These are phyloP conservation scores for Phytopythium aichiense DNA, from an alignment of 352 stramenopile species.

Conservation along the genomic window DNA sequence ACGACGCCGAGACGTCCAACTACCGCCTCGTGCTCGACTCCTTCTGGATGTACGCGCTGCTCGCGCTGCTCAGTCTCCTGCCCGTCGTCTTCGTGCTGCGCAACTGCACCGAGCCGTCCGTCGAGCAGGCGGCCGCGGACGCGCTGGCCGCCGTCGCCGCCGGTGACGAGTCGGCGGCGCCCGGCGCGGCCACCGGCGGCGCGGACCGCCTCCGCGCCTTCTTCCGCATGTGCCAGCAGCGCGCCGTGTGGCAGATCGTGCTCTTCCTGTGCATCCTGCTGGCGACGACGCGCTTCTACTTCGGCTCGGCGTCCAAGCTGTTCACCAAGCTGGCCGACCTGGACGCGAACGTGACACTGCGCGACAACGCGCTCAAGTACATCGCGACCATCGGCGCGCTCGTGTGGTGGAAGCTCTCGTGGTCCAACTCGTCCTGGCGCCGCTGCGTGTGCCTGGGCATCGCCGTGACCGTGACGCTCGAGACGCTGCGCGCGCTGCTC, in stretches of 20 bases:
- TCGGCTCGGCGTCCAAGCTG: constrained; percentile 36
- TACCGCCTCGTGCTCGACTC: constrained; percentile 48
- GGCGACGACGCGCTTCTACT: constrained; percentile 51
- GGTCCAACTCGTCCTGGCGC: constrained; percentile 40
- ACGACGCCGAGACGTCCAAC: constrained; percentile 34
- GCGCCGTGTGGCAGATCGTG: constrained; percentile 73
- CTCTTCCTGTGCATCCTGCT: constrained; percentile 62
- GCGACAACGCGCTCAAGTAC: constrained; percentile 50
- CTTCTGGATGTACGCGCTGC: constrained; percentile 41
- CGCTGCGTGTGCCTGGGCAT: constrained; percentile 35
- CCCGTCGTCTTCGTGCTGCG: constrained; percentile 60
- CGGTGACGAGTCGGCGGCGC: constrained; percentile 24
- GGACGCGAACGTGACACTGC: constrained; percentile 36
- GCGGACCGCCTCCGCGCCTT: constrained; percentile 30
- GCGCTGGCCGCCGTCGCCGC: constrained; percentile 18
- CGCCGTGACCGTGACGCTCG: constrained; percentile 32
- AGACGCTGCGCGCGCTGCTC: constrained; percentile 56
- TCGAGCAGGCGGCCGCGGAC: constrained; percentile 21
- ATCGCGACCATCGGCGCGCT: constrained; percentile 47
- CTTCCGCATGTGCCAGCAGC: constrained; percentile 70
- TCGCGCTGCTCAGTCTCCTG: constrained; percentile 50
- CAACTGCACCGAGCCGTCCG: constrained; percentile 51
- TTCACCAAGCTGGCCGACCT: constrained; percentile 30
- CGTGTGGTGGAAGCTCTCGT: constrained; percentile 51
- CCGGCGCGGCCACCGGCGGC: constrained; percentile 6